These are phyloP conservation scores for Fusarium floridanum DNA, from an alignment of 2,329 filamentous ascomycete species.

Conservation along the genomic window DNA sequence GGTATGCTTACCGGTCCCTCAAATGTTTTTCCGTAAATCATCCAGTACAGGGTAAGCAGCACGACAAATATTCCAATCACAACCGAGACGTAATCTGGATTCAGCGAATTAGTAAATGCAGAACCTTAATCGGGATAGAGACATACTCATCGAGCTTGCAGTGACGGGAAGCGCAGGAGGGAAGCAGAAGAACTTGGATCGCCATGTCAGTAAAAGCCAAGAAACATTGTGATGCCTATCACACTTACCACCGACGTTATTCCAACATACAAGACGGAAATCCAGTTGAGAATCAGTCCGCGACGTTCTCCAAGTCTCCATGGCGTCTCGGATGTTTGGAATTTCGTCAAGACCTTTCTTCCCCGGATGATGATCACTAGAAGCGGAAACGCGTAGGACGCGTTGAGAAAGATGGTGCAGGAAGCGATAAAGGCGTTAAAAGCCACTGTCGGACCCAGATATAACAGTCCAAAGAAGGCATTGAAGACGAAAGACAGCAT, in stretches of 20 bases:
- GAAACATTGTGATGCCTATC: rapidly evolving
- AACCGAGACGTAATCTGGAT: slow-evolving; percentile 52
- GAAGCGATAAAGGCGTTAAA: slow-evolving; percentile 39
- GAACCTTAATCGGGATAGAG: no score
- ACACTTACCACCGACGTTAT: slow-evolving; percentile 33
- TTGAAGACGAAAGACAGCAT: slow-evolving; percentile 33
- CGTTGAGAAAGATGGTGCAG: slow-evolving; percentile 38
- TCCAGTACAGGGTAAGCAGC: slow-evolving; percentile 28
- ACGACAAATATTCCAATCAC: slow-evolving; percentile 53
- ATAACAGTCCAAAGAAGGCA: slow-evolving; percentile 32
- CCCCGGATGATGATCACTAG: slow-evolving; percentile 28
- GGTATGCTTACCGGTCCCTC: slow-evolving; percentile 28
- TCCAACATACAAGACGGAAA: slow-evolving; percentile 35
- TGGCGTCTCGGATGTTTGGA: slow-evolving; percentile 11
- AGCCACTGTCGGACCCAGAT: slow-evolving; percentile 31
- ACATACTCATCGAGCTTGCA: slow-evolving; percentile 37
- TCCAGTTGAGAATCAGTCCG: slow-evolving; percentile 27
- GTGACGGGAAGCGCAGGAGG: slow-evolving; percentile 30
- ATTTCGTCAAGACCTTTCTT: neutral
- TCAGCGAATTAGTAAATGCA: neutral
- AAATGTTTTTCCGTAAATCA: slow-evolving; percentile 30
- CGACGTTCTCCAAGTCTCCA: slow-evolving; percentile 24
- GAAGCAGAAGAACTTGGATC: slow-evolving; percentile 38
- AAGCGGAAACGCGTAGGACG: slow-evolving; percentile 36
- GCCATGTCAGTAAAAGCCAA: neutral